Conservation (phyloP, 1,284 basidiomycete genomes). For the Malassezia furfur region DNA sequence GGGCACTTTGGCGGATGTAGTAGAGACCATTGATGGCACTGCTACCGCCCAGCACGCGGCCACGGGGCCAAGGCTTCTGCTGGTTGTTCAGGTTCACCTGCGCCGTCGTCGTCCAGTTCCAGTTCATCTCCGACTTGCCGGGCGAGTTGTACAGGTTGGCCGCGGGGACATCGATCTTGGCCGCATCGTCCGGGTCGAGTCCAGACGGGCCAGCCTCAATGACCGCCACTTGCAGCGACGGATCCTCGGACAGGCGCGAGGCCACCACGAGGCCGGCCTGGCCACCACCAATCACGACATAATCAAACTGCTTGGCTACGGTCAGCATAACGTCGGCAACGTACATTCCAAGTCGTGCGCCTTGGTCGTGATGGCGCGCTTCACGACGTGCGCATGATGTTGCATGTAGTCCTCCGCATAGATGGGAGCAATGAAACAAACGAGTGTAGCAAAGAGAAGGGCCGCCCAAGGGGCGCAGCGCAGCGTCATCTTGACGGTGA, state of each 20-base stretch:
- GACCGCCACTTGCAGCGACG: slow-evolving; percentile 32
- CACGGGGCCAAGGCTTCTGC: slow-evolving; percentile 9
- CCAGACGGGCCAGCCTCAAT: slow-evolving; percentile 53
- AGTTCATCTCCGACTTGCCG: slow-evolving; percentile 26
- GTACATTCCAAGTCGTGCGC: slow-evolving; percentile 12
- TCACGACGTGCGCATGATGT: background rate
- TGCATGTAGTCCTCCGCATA: background rate
- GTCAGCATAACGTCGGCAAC: background rate
- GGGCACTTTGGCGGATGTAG: slow-evolving; percentile 24
- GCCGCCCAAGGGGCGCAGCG: background rate
- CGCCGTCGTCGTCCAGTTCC: slow-evolving; percentile 26
- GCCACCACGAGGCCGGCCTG: slow-evolving; percentile 51
- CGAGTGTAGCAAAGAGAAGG: background rate
- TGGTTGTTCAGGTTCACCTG: slow-evolving; percentile 23
- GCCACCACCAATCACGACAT: slow-evolving; percentile 52
- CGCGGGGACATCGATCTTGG: slow-evolving; percentile 15
- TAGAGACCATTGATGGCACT: slow-evolving; percentile 40
- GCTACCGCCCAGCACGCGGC: slow-evolving; percentile 33
- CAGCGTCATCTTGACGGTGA: too few relatives aligned
- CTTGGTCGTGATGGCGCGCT: background rate
- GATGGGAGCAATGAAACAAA: background rate
- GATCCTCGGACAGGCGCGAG: slow-evolving; percentile 30
- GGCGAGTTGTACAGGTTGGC: slow-evolving; percentile 32
- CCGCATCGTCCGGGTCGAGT: slow-evolving; percentile 18
- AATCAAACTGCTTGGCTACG: slow-evolving; percentile 41